phyloP scores from a whole-genome alignment of 768 basidiomycete genomes.

The Ephemerocybe angulata region DNA sequence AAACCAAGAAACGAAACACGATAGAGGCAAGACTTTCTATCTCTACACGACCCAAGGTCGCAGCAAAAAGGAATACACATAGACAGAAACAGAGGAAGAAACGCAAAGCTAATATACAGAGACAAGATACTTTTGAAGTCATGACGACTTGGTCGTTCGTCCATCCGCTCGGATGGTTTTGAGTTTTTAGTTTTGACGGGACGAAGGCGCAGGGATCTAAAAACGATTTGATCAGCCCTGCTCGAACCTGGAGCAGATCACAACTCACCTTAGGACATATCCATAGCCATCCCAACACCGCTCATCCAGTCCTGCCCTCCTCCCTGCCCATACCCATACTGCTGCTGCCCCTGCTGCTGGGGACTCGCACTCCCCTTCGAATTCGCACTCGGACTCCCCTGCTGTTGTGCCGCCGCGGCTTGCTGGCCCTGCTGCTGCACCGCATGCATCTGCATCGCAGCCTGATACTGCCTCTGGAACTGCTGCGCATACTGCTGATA shows the following conservation, averaged over 20 bases:
- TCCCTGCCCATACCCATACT: background rate
- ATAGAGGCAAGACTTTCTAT: background rate
- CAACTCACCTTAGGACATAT: background rate
- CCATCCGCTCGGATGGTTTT: no score
- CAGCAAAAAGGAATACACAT: background rate
- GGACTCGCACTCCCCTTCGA: background rate
- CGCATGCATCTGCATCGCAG: slow-evolving; percentile 11
- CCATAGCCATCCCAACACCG: background rate
- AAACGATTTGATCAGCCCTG: background rate
- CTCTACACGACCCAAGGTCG: background rate
- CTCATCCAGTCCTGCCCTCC: background rate
- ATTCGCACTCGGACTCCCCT: background rate
- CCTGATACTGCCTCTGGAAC: slow-evolving; percentile 19
- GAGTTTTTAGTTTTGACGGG: background rate
- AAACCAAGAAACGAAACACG: no score
- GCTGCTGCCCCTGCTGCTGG: background rate
- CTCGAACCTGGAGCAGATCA: background rate
- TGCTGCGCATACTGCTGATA: slow-evolving; percentile 15
- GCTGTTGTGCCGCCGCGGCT: background rate
- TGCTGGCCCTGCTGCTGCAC: background rate
- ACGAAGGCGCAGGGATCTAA: background rate
- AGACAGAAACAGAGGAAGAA: background rate
- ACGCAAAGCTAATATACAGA: background rate
- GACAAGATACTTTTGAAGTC: background rate
- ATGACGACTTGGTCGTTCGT: background rate